Percentiles rank a stretch among this genome's conserved stretches.
phyloP scores from a whole-genome alignment of 2,329 filamentous ascomycete genomes.

The Pseudogymnoascus sp. region DNA sequence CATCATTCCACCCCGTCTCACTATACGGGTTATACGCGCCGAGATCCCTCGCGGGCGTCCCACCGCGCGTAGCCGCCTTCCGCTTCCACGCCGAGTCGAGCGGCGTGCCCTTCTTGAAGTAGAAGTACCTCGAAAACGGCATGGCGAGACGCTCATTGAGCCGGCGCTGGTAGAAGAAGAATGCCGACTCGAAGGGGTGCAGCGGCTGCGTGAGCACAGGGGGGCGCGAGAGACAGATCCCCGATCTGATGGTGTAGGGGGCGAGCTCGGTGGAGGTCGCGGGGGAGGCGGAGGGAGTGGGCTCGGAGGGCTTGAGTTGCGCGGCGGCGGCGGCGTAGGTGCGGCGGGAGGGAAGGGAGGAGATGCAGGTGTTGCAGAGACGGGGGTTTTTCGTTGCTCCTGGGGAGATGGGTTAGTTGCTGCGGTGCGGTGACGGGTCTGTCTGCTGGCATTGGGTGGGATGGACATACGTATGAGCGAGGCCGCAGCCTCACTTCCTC shows the following conservation, averaged over 20 bases:
- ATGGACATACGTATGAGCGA: conserved; percentile 43
- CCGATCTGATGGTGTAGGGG: conserved; percentile 46
- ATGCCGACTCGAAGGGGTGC: conserved; percentile 83
- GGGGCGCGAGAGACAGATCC: conserved; percentile 79
- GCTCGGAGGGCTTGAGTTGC: conserved; percentile 20
- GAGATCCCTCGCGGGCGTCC: conserved; percentile 74
- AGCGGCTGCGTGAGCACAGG: conserved; percentile 79
- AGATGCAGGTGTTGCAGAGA: conserved; percentile 25
- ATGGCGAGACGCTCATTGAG: conserved; percentile 86
- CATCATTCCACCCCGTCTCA: conserved; percentile 79
- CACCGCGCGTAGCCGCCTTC: conserved; percentile 66
- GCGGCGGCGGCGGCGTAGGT: conserved; percentile 26
- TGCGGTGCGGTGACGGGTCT: not conserved
- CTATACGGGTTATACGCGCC: conserved; percentile 73
- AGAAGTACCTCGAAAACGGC: conserved; percentile 85
- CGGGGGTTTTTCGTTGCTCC: conserved; percentile 23
- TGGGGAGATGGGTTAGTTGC: conserved; percentile 11
- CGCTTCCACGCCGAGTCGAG: conserved; percentile 83
- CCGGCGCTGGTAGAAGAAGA: conserved; percentile 94
- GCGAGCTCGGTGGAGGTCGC: conserved; percentile 11
- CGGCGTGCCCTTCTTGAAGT: conserved; percentile 86
- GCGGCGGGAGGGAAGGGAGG: conserved; percentile 14
- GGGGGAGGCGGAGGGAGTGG: conserved; percentile 19
- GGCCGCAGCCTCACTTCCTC: conserved; percentile 45
- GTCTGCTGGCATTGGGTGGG: not conserved